Evolutionary conservation across 768 basidiomycete genomes (phyloP).

Genomic region (Neoboletus magnificus): DNA sequence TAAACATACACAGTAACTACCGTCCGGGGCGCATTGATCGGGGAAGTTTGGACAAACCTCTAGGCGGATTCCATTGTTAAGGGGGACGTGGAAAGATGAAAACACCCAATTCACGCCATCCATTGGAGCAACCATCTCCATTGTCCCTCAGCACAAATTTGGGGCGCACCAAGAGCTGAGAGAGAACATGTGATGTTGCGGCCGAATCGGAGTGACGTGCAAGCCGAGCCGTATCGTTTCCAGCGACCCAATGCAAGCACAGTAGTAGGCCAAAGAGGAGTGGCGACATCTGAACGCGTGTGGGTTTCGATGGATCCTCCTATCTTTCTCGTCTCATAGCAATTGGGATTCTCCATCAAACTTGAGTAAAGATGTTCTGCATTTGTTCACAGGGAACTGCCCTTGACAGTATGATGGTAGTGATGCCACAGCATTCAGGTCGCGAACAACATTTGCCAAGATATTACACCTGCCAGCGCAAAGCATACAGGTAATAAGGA

Average conservation of each 20-base stretch:
- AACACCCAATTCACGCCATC: slow-evolving; percentile 11
- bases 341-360: neutral
- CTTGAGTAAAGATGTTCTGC: neutral
- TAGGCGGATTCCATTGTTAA: neutral
- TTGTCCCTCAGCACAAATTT: slow-evolving; percentile 8
- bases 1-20: slow-evolving; percentile 19
- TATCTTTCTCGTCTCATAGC: neutral
- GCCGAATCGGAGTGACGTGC: slow-evolving; percentile 4
- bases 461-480: neutral
- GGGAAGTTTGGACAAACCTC: slow-evolving; percentile 21
- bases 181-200: neutral
- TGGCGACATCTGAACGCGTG: slow-evolving; percentile 4
- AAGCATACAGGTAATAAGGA: neutral
- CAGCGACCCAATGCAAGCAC: slow-evolving; percentile 8
- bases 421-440: neutral
- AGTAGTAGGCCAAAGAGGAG: slow-evolving; percentile 11
- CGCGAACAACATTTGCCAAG: neutral
- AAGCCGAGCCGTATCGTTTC: neutral
- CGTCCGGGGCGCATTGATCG: slow-evolving; percentile 12
- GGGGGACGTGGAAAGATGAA: neutral
- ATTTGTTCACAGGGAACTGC: too few species aligned
- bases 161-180: slow-evolving; percentile 12
- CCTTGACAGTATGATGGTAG: neutral
- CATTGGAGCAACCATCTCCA: slow-evolving; percentile 6
- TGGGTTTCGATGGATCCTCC: neutral